phyloP scores from a whole-genome alignment of 2,329 filamentous ascomycete species.

The Fusarium piperis region DNA sequence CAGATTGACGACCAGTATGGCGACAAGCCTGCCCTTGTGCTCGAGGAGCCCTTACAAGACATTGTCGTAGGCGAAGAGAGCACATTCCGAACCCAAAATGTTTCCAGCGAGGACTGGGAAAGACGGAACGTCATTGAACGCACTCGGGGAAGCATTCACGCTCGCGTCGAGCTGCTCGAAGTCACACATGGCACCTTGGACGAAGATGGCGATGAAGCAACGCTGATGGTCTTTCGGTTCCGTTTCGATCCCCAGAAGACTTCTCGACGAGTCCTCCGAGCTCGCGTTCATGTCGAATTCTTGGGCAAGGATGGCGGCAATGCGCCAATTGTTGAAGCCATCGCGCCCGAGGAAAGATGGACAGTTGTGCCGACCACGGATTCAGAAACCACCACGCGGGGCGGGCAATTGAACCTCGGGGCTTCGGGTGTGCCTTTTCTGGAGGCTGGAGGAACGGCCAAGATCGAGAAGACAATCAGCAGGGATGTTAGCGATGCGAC shows the following conservation, averaged over 20 bases:
- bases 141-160: constrained; percentile 5
- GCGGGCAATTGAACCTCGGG: neutral
- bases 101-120: constrained; percentile 9
- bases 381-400: neutral
- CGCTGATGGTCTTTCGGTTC: constrained; percentile 9
- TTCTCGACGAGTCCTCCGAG: constrained; percentile 1
- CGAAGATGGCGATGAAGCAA: constrained; percentile 9
- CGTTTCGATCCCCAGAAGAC: constrained; percentile 10
- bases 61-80: neutral
- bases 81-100: constrained; percentile 8
- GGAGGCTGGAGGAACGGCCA: neutral
- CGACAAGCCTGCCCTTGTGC: neutral
- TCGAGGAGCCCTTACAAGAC: neutral
- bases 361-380: constrained; percentile 7
- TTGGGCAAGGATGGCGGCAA: neutral
- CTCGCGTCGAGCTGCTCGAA: constrained; percentile 2
- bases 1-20: neutral
- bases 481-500: constrained; percentile 9
- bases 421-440: neutral
- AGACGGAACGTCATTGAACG: constrained; percentile 16
- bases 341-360: constrained; percentile 19
- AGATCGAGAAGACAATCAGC: neutral
- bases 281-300: constrained; percentile 8
- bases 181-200: constrained; percentile 14
- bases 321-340: constrained; percentile 4